Base-by-base conservation (phyloP, 805 yeast species). In the Nakazawaea ernobii region DNA sequence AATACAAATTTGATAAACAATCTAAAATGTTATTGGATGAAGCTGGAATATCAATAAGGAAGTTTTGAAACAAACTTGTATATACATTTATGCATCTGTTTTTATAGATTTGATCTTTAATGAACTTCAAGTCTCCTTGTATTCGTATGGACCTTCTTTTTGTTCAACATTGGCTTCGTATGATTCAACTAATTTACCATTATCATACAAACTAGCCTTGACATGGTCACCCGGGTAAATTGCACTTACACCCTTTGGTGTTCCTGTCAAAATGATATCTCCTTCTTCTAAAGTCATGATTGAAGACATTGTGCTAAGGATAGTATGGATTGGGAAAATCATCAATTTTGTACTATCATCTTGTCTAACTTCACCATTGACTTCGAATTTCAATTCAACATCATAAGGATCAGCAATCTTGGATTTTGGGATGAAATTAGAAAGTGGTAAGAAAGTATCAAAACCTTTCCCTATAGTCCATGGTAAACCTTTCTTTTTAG, bases 381-480 rank as follows among this genome's bases (percentile, higher is more conserved):
- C 79, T 26, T 73, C 74, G 51, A 89, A 74, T 46, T 70, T 67
- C 59, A 84, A 71, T 49, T 73, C 74, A 11, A 82, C 90, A 32
- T 83, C 75, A 59, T 86, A 83, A 3, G 95, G 95, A 57, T 85
- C 86, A 5, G 81, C 75, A 47, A 94, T 79, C 51, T 71, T 61
- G 0, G 61, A 63, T 58, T 86, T 84, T 8, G 91, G 78, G 46
- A 94, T 83, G 54, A 81, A 79, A 17, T 70, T 65, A 7, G 95
- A 84, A n/a, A 94, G 61, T 1, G 99, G 99, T 62, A 87, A 73
- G 65, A 94, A 94, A 0, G 99, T 92, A 60, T 94, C 99, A 63
- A 90, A 92, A 0, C 99, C 99, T 62, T 94, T 94, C 32, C 94
- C 96, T 54, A 90, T 88, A 4, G 92, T 68, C 99, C 99, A 94